Base-by-base conservation (phyloP, 305 asterid genomes). In the Petunia hybrid region DNA sequence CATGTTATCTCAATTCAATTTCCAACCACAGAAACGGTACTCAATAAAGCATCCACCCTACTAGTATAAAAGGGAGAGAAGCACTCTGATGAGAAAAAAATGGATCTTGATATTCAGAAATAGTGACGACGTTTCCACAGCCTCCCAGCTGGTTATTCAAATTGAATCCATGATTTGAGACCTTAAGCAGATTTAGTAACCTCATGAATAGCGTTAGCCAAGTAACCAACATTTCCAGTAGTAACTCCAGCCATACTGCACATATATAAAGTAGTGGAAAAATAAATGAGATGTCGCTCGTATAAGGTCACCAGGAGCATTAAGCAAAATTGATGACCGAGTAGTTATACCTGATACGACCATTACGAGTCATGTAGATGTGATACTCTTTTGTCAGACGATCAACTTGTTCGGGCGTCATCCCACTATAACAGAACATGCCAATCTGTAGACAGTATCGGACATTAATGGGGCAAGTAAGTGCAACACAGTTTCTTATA, bases 231-330 rank as follows among this genome's bases (percentile, higher is more conserved):
- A 57, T 95, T 95, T 82, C 97, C 98, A 12, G 97, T 82, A 45
- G 97, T 95, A 76, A 95, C 97, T 88, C 99, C 99, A 51, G 99
- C 99, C 99, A 95, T 95, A 83, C 99, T 95, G 96, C 77, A 75
- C 10, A 71, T 4, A 60, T 7, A 55, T 12, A 63, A 4, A 12
- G 60, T 38, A 48, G 35, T 42, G 13, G 53, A 4, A 43, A 64
- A 8, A 63, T 31, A 57, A 48, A 45, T 36, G 57, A 6, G 77
- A 70, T 45, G 5, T 10, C 4, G 12, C 0, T 35, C 38, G 36
- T 51, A 13, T 36, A 53, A n/a, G 48, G 36, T 51, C 13, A 38
- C n/a, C 63, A 14, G 8, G 66, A 74, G 35, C 40, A 8, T n/a
- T 40, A 76, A 80, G 55, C 43, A 60, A 51, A 10, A 41, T 59